Percentiles rank a stretch among this genome's conserved stretches.
These are phyloP conservation scores for Glycyrrhiza uralensis DNA, from an alignment of 306 rosid genomes.

Conservation along the genomic window DNA sequence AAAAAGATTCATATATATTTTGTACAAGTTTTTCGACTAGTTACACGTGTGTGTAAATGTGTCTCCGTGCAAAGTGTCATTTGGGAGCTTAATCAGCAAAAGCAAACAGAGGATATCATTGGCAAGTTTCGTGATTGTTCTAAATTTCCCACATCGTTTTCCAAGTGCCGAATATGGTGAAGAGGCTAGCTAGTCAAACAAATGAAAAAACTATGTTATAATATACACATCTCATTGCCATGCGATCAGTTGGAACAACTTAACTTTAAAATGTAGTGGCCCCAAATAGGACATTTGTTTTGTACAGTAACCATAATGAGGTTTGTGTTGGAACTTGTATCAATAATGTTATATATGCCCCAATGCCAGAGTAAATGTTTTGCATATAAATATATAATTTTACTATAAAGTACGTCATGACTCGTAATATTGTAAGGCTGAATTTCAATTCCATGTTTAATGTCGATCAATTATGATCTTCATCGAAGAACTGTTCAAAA, in stretches of 20 bases:
- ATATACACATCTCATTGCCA: conserved; percentile 28
- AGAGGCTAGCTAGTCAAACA: conserved; percentile 49
- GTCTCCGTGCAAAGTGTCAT: conserved; percentile 42
- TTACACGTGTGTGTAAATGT: too few species aligned
- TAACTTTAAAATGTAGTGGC: conserved; percentile 44
- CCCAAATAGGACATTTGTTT: conserved; percentile 30
- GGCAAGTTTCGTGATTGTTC: conserved; percentile 51
- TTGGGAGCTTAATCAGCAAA: conserved; percentile 32
- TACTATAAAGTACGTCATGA: conserved; percentile 25
- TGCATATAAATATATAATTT: conserved; percentile 14
- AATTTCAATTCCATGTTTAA: conserved; percentile 23
- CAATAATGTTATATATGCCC: conserved; percentile 40
- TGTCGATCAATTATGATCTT: too few species aligned
- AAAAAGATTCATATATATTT: too few species aligned
- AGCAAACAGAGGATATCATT: conserved; percentile 29
- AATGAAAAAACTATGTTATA: conserved; percentile 28
- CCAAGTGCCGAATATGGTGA: conserved; percentile 36
- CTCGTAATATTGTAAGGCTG: conserved; percentile 4
- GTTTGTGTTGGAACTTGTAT: conserved; percentile 56
- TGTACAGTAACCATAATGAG: conserved; percentile 43
- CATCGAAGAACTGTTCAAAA: not conserved
- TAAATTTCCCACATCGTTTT: conserved; percentile 45
- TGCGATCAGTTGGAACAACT: conserved; percentile 17
- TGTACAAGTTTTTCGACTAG: too few species aligned
- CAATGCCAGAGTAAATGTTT: conserved; percentile 34